Evolutionary conservation across 2,329 filamentous ascomycete species (phyloP), one percentile per base, ranked within the genome.

Genomic region (Alternaria sp.): DNA sequence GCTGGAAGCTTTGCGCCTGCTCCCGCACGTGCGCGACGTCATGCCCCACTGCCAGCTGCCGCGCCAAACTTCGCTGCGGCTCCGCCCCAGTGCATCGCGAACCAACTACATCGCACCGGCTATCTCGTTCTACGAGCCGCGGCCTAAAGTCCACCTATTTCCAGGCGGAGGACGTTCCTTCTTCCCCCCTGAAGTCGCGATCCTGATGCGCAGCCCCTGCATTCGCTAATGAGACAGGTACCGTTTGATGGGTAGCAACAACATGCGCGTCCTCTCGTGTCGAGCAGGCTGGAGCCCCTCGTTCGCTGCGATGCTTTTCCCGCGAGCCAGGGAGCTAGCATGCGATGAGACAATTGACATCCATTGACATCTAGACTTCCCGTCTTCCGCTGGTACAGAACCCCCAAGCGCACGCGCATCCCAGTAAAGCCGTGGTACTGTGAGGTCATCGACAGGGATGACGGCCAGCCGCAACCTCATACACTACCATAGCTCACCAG

Each of bases 381-480:
- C 57, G 62, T 49, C 47, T 33, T 14, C 41, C 25, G 47, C 58
- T 65, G 43, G 30, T 47, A 44, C 60, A 12, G 59, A 63, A 46
- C 54, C 57, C 37, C 45, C 47, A 28, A 61, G 55, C 37, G 54
- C 49, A 54, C 46, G 23, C 56, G 43, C 11, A 61, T 65, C 63
- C 65, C 47, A 61, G 67, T 49, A 53, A 11, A 33, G 43, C 44
- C 46, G 23, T 54, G 65, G 37, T 56, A 41, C 54, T 60, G 69
- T 78, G 74, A 78, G 72, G 74, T 79, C 76, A 78, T 79, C 67
- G 75, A 78, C 75, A 55, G 62, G 76, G 75, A 71, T 77, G 55
- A 47, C 60, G 59, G 61, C 73, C 71, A 73, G 69, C 67, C 71
- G 56, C 66, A 60, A 66, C 67, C 67, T 63, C 62, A 61, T 21